Evolutionary conservation across 2,329 filamentous ascomycete species (phyloP), one percentile per base, ranked within the genome.

Genomic region (Claviceps monticola): DNA sequence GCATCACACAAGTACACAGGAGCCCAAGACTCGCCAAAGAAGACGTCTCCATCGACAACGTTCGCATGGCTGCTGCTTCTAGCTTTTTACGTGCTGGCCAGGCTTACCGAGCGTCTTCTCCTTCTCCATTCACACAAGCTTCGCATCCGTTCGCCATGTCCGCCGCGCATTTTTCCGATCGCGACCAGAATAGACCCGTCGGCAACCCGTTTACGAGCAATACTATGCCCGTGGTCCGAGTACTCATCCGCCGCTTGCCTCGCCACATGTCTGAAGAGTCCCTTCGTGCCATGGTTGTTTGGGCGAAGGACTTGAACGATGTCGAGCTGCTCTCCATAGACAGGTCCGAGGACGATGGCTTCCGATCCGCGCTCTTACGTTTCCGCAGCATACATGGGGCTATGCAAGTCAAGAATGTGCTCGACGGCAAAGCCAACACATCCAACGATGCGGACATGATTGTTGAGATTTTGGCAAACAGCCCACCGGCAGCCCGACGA

Each of bases 221-320:
- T 16, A 53, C 63, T 46, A 67, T 51, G 48, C 68, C 47, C 61
- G 66, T 49, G 63, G 68, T 58, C 60, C 71, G 56, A 21, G 68
- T 80, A 38, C 61, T 79, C 46, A 76, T 82, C 54, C 74, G 75
- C 50, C 71, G 73, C 56, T 68, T 83, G 13, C 78, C 79, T 1
- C 56, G 68, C 48, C 74, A 75, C 57, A 78, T 74, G 3, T 73
- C 74, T 1, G 73, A 79, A 49, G 73, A 80, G 49, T 71, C 71
- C 23, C 59, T 83, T 49, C 69, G 73, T 46, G 63, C 78, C 34
- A 81, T 82, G 77, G 68, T 79, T 37, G 68, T 79, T 43, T 81
- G 77, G 65, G 78, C 75, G 49, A 71, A 80, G 57, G 77, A 81
- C 39, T 65, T 80, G 13, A 61, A 71, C 39, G 68, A 71, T 45